Base-by-base conservation (phyloP, 2,329 filamentous ascomycete species). In the Trichoderma brevicompactum region DNA sequence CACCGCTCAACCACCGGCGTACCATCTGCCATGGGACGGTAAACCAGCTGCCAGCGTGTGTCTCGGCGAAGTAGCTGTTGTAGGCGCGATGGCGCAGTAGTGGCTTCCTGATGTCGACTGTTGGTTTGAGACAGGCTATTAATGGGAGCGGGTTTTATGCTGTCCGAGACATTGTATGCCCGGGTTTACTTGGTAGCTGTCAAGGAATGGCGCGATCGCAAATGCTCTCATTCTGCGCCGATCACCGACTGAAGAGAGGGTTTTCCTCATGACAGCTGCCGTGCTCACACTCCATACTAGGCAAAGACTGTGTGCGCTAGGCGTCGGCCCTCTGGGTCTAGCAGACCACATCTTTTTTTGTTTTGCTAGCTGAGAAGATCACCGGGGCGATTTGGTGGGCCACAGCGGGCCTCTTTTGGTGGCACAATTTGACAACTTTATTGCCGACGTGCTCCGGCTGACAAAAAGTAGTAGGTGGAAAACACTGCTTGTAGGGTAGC, bases 301-400 rank as follows among this genome's bases (percentile, higher is more conserved):
- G 17, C 60, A 46, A 10, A 38, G 17, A 38, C 13, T 46, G 49
- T 48, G 40, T 38, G 49, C 60, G 40, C 58, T 52, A 63, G 43
- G 32, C 17, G n/a, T 53, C 59, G n/a, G 17, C 34, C 15, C 48
- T 53, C 58, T 43, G 34, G 58, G 36, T 38, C 23, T 59, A 46
- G 23, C 23, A 28, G 49, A 36, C 8, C 17, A 17, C 32, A 17
- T 52, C 32, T 28, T 44, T 40, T 43, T 10, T 12, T 40, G 5
- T 17, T 58, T 19, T 60, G 34, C 44, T 61, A 62, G 59, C 49
- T 34, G 38, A n/a, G 59, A 53, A 54, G 60, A 63, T 63, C 48
- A 54, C 38, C 46, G 60, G 60, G 49, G 60, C 60, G 60, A 63
- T 63, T 63, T 63, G 48, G 60, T 53, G 59, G 48, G 17, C 59